Base-by-base conservation (phyloP, 257 asterid species). In the Fraxinus pennsylvanica region DNA sequence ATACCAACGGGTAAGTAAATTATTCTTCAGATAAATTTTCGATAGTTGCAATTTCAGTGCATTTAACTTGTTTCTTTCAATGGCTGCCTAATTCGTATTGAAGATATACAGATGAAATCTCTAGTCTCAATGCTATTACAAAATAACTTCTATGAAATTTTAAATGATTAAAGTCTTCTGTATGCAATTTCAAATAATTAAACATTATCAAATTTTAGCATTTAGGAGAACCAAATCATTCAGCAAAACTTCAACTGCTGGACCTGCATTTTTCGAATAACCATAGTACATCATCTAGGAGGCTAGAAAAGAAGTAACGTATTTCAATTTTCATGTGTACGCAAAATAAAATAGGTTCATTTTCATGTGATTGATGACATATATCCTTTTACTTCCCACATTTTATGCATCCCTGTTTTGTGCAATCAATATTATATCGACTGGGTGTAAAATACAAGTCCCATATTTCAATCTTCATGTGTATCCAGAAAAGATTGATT, bases 1-100 rank as follows among this genome's bases (percentile, higher is more conserved):
- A 77, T 35, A 68, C 78, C 85, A 68, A 84, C 63, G 27, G 80
- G 97, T 92, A 79, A 89, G 94, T 85, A 21, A 38, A 36, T 45
- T 66, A 13, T 65, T 61, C 15, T 21, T n/a, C 32, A 61, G 68
- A 7, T 61, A 61, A 61, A n/a, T 61, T 21, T 61, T 22, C 15
- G 0, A 2, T 22, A 22, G 27, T 22, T 22, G 68, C 14, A 10
- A 29, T 74, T 76, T 69, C 27, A 57, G 7, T 36, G 74, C 72
- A 32, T 57, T 61, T 25, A 9, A 61, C 65, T 54, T 54, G 33
- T 61, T 25, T 25, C 5, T 61, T 61, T 61, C 8, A 2, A 9
- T 22, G 33, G 30, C 33, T 61, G 15, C 30, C 68, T 7, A 22
- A 21, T 21, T 25, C 4, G 0, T 22, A 9, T 25, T 61, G 32